Percentiles rank a stretch among this genome's conserved stretches.
Conservation (phyloP, 2,329 filamentous ascomycete genomes). For the Trichophyton simii region DNA sequence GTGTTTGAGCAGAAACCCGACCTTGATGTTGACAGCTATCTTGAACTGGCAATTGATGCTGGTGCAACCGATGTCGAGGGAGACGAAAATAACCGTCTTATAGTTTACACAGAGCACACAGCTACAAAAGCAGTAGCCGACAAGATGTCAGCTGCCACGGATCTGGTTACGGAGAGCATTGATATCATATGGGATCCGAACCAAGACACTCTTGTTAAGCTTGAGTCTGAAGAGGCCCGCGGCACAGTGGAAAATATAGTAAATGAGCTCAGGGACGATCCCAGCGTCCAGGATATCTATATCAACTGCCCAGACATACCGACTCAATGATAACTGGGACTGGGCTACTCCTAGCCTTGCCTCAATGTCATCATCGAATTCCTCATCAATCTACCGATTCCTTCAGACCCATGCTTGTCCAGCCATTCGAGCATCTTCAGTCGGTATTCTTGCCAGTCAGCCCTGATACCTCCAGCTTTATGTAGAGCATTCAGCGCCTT, state of each 20-base stretch:
- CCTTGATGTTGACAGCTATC: conserved; percentile 52
- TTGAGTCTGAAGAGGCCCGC: conserved; percentile 47
- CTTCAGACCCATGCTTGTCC: conserved; percentile 50
- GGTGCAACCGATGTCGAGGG: conserved; percentile 49
- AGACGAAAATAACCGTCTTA: conserved; percentile 55
- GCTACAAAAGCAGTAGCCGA: conserved; percentile 53
- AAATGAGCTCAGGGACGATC: conserved; percentile 45
- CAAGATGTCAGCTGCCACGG: conserved; percentile 49
- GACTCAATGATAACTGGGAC: background rate
- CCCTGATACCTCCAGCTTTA: conserved; percentile 50
- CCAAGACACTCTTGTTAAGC: conserved; percentile 57
- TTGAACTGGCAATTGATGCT: conserved; percentile 73
- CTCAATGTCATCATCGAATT: conserved; percentile 68
- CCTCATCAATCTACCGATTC: conserved; percentile 60
- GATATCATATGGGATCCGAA: conserved; percentile 82
- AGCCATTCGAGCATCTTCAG: conserved; percentile 58
- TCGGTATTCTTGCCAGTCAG: conserved; percentile 64
- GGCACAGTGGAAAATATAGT: conserved; percentile 49
- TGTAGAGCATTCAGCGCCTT: conserved; percentile 51
- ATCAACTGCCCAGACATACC: conserved; percentile 41
- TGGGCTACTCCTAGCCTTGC: conserved; percentile 24
- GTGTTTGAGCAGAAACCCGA: conserved; percentile 50
- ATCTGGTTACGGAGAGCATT: conserved; percentile 55
- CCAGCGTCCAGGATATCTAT: conserved; percentile 67
- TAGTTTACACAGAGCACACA: conserved; percentile 58